Percentiles rank a stretch among this genome's conserved stretches.
Conservation (phyloP, 192 early-diverging fungal genomes). For the Gaertneriomyces semiglobifer region DNA sequence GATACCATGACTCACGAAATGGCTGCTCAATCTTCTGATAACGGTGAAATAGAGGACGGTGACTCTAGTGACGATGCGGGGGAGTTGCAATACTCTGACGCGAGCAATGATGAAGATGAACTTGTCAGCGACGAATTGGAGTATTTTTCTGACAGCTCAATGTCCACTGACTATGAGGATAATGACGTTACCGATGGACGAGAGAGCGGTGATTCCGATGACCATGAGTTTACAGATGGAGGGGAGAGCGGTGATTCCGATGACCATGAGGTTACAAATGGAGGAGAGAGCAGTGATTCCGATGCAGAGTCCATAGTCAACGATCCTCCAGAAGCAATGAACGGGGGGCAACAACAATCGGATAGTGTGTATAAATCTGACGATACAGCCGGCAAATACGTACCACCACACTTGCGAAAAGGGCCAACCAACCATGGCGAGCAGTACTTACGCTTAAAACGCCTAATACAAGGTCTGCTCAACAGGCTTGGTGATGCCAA, state of each 20-base stretch:
- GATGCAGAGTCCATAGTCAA: neutral
- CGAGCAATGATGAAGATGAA: slow-evolving; percentile 19
- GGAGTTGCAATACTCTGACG: slow-evolving; percentile 1
- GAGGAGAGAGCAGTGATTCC: slow-evolving; percentile 7
- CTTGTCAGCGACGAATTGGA: neutral
- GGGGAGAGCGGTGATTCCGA: slow-evolving; percentile 32
- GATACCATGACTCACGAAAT: neutral
- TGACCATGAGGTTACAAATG: slow-evolving; percentile 14
- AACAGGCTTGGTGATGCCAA: slow-evolving; percentile 90
- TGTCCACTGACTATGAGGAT: slow-evolving; percentile 9
- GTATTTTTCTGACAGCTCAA: too few species aligned
- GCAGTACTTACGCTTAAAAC: slow-evolving; percentile 69
- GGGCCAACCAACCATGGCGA: slow-evolving; percentile 52
- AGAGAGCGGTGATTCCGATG: neutral
- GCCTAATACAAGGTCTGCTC: slow-evolving; percentile 79
- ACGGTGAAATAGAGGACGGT: slow-evolving; percentile 26
- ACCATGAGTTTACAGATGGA: slow-evolving; percentile 3
- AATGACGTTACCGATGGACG: slow-evolving; percentile 28
- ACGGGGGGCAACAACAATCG: slow-evolving; percentile 9
- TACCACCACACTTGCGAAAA: slow-evolving; percentile 83
- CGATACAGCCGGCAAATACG: slow-evolving; percentile 60
- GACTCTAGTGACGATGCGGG: slow-evolving; percentile 24
- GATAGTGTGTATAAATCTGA: slow-evolving; percentile 21
- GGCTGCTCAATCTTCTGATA: slow-evolving; percentile 7
- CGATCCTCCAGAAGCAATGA: slow-evolving; percentile 3